phyloP scores from a whole-genome alignment of 2,329 filamentous ascomycete species.

The Ophiostoma sp. region DNA sequence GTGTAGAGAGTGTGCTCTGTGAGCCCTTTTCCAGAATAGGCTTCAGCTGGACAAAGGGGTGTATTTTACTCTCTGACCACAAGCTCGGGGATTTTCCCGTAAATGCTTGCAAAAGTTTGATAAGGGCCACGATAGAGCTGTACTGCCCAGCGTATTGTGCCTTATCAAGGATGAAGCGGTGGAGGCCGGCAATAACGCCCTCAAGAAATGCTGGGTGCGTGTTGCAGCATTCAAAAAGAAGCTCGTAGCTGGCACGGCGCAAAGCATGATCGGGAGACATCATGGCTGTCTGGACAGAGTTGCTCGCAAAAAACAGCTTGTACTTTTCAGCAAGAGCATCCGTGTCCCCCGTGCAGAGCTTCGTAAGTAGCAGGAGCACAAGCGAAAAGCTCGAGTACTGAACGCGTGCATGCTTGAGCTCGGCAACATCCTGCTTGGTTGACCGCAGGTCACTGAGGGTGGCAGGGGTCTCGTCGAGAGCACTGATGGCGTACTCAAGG shows the following conservation, averaged over 20 bases:
- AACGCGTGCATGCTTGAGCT: constrained; percentile 79
- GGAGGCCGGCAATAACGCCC: constrained; percentile 47
- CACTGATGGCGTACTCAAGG: constrained; percentile 73
- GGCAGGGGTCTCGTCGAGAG: constrained; percentile 70
- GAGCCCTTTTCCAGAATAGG: constrained; percentile 78
- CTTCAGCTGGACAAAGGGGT: constrained; percentile 54
- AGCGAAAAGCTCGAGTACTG: constrained; percentile 51
- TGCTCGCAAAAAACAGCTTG: constrained; percentile 59
- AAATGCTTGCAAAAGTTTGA: constrained; percentile 60
- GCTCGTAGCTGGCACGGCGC: constrained; percentile 47
- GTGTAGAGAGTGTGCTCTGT: constrained; percentile 54
- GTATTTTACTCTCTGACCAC: constrained; percentile 63
- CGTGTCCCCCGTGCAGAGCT: constrained; percentile 47
- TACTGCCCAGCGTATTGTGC: constrained; percentile 67
- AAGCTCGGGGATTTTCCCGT: constrained; percentile 61
- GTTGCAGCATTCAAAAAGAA: constrained; percentile 47
- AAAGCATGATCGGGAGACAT: constrained; percentile 56
- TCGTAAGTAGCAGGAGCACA: constrained; percentile 49
- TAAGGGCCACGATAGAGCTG: constrained; percentile 67
- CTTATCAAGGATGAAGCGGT: constrained; percentile 62
- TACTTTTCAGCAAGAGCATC: constrained; percentile 58
- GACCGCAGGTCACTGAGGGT: constrained; percentile 87
- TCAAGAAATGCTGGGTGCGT: constrained; percentile 44
- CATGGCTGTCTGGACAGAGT: constrained; percentile 60
- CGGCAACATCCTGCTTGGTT: constrained; percentile 76